Evolutionary conservation across 257 asterid genomes (phyloP).

Genomic region (Gentiana dahurica): DNA sequence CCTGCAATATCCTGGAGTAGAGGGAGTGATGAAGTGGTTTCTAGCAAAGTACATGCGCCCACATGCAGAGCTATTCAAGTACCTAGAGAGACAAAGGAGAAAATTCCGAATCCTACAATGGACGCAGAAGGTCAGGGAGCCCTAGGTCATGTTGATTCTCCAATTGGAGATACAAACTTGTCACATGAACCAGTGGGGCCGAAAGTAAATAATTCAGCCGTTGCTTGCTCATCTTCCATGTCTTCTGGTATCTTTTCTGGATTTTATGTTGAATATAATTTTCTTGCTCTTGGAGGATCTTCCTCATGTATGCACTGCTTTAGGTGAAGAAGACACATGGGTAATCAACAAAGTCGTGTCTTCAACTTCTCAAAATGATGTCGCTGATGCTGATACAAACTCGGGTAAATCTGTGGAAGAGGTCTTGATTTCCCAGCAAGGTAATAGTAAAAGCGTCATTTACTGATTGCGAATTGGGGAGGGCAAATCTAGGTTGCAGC

Average conservation of each 20-base stretch:
- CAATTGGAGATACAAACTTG: slow-evolving; percentile 8
- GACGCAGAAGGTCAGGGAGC: background rate
- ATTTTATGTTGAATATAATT: background rate
- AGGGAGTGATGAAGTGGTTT: slow-evolving; percentile 14
- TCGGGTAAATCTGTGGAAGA: slow-evolving; percentile 5
- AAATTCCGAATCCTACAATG: slow-evolving; percentile 2
- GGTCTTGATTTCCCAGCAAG: slow-evolving; percentile 23
- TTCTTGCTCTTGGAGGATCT: background rate
- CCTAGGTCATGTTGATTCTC: slow-evolving; percentile 10
- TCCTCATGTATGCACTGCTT: background rate
- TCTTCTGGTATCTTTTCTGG: slow-evolving; percentile 20
- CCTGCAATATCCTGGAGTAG: slow-evolving; percentile 14
- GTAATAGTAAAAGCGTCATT: slow-evolving; percentile 1
- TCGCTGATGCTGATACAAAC: background rate
- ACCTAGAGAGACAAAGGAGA: slow-evolving; percentile 5
- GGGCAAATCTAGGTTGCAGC: too few relatives aligned
- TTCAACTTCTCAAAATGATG: background rate
- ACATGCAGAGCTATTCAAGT: slow-evolving; percentile 6
- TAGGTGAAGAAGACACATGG: slow-evolving; percentile 10
- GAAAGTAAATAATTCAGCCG: slow-evolving; percentile 19
- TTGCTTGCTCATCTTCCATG: slow-evolving; percentile 7
- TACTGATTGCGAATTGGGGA: too few relatives aligned
- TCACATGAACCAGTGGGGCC: slow-evolving; percentile 18
- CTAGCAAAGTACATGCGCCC: slow-evolving; percentile 13
- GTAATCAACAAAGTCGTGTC: slow-evolving; percentile 1